These are phyloP conservation scores for Protea cynaroides DNA, from an alignment of 164 flowering plant species.

Conservation along the genomic window DNA sequence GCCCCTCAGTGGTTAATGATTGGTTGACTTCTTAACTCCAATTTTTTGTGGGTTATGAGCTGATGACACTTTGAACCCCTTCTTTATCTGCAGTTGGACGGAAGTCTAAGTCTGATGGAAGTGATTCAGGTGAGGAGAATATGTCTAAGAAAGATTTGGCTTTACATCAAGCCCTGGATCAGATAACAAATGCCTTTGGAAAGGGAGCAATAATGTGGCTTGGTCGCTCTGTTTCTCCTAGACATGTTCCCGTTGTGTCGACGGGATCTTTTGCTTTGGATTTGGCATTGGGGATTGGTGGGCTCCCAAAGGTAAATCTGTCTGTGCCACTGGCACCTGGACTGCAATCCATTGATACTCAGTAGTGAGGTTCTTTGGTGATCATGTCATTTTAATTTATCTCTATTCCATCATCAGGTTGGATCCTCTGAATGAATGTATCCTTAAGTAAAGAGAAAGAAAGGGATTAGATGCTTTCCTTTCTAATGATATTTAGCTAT, in stretches of 20 bases:
- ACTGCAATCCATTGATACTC: neutral
- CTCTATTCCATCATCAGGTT: too few species aligned
- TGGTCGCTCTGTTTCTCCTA: slow-evolving; percentile 55
- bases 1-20: neutral
- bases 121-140: slow-evolving; percentile 65
- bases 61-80: neutral
- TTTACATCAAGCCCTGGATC: slow-evolving; percentile 78
- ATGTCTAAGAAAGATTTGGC: slow-evolving; percentile 81
- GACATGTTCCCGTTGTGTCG: slow-evolving; percentile 68
- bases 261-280: slow-evolving; percentile 91
- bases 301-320: slow-evolving; percentile 77
- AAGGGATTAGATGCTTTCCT: too few species aligned
- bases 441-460: too few species aligned
- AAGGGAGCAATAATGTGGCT: slow-evolving; percentile 98
- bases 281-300: slow-evolving; percentile 83
- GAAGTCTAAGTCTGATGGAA: slow-evolving; percentile 62
- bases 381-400: neutral
- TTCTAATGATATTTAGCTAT: too few species aligned
- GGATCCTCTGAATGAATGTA: too few species aligned
- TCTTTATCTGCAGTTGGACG: slow-evolving; percentile 40
- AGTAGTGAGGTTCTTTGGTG: neutral
- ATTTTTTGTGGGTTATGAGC: neutral
- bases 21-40: neutral
- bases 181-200: slow-evolving; percentile 79
- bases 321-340: neutral